Evolutionary conservation across 768 basidiomycete genomes (phyloP), one percentile per base, ranked within the genome.

Genomic region (Pleurotus ostreatus): DNA sequence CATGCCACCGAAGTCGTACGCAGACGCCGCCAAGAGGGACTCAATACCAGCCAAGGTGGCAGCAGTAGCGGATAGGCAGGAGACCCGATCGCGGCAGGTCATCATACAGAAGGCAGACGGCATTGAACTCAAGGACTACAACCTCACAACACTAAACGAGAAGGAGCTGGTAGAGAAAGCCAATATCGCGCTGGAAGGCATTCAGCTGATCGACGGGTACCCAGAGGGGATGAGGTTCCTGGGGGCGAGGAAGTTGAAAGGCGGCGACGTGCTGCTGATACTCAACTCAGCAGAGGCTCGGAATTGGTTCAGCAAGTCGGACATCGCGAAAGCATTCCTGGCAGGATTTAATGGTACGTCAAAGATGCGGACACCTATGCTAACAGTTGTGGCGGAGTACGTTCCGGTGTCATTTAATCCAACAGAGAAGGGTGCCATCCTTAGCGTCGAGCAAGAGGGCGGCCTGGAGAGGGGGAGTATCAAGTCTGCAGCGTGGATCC

Each of bases 401-500:
- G 64, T 72, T 1, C 66, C 68, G 0, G 54, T 61, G 0, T 16
- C 53, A 0, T 63, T 65, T 46, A 49, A 60, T 44, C 59, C 62
- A 0, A 41, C 16, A 13, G 11, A 43, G 4, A 40, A 53, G 3
- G 23, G 26, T 0, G 48, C 20, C 0, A 37, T 62, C 5, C 15
- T 44, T 0, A n/a, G 4, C 5, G 38, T 65, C 0, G 67, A 70
- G 34, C 13, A 46, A 0, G 57, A 57, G n/a, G 67, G 60, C 23
- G 46, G 43, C 18, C 38, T 68, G 0, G 23, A 22, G 5, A 1
- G 23, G 0, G 54, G 57, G 0, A 22, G 43, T 4, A 59, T 72
- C 1, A 25, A 30, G 0, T n/a, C 20, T 3, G 64, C 63, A 1
- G 51, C 59, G 6, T 74, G 59, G 62, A 65, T 72, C 15, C 71